Evolutionary conservation across 768 basidiomycete species (phyloP), one percentile per base, ranked within the genome.

Genomic region (Russula emetica): DNA sequence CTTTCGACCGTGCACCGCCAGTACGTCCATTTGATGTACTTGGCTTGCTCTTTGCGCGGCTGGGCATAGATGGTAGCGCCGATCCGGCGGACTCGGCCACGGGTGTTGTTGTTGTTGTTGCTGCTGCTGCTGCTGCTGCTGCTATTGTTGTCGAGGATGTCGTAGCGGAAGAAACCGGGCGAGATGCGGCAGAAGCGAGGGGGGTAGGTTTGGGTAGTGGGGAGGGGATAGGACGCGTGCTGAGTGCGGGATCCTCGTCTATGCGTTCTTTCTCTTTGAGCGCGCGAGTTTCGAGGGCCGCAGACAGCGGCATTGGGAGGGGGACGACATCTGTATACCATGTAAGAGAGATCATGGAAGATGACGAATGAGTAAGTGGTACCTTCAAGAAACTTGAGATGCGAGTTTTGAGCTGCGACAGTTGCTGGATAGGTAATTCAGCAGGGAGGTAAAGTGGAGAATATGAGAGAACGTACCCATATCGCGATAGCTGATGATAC

Each of bases 231-330:
- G 57, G 56, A 38, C 40, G 65, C 16, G 53, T 53, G 45, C 56
- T 66, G 5, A 68, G 59, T 7, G 68, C 68, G 18, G 68, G 68
- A 30, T 69, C 68, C 49, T 69, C 66, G 4, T 67, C 68, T 8
- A 67, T 32, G 34, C 58, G 66, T 32, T 67, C 66, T 30, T 69
- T 69, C 30, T 63, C 66, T 50, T 67, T 67, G 28, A 55, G 45
- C 20, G 59, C 24, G 52, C 60, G 68, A 32, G 36, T 55, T 14
- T 63, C 61, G 24, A 69, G 60, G 26, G 68, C 68, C 14, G 59
- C 18, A 13, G 56, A 60, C 36, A 69, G 68, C 8, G 66, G 51
- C 28, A 67, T 54, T 11, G 68, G 68, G 5, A 36, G 49, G 7
- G 68, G 68, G 34, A 67, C 56, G 30, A 67, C 51, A 54, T 69